phyloP scores from a whole-genome alignment of 2,329 filamentous ascomycete genomes.

The Pseudogymnoascus sp. region DNA sequence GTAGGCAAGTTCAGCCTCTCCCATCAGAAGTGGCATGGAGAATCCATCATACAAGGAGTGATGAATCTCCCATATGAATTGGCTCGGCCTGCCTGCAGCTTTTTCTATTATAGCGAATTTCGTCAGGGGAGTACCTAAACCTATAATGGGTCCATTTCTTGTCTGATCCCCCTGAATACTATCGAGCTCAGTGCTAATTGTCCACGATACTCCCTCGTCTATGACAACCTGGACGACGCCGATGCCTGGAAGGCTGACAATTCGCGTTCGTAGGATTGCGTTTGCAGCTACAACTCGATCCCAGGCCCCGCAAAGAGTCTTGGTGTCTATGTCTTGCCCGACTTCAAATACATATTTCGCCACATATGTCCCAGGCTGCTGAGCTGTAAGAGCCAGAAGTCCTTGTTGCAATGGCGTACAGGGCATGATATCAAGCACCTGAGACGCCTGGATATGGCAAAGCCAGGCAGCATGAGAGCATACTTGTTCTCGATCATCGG shows the following conservation, averaged over 20 bases:
- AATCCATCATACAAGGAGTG: conserved; percentile 59
- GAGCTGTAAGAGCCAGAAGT: conserved; percentile 28
- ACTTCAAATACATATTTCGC: conserved; percentile 18
- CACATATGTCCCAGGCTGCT: conserved; percentile 29
- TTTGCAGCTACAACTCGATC: background rate
- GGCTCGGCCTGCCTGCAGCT: background rate
- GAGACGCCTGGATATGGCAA: background rate
- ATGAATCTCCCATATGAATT: conserved; percentile 34
- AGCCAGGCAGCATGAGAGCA: background rate
- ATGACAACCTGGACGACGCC: conserved; percentile 7
- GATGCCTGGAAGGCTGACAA: conserved; percentile 25
- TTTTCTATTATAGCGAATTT: background rate
- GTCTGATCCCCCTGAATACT: background rate
- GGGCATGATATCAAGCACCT: conserved; percentile 29
- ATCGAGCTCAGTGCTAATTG: background rate
- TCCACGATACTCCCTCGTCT: background rate
- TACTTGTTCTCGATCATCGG: background rate
- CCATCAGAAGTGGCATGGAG: conserved; percentile 37
- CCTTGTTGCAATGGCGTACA: conserved; percentile 32
- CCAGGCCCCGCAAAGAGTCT: conserved; percentile 12
- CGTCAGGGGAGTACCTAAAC: background rate
- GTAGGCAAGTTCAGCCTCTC: background rate
- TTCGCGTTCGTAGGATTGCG: conserved; percentile 29
- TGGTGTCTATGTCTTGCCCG: background rate
- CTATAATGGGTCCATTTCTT: background rate